Evolutionary conservation across 108 stramenopile species (phyloP), one percentile per base, ranked within the genome.

Genomic region (Aurantiochytrium sp.): DNA sequence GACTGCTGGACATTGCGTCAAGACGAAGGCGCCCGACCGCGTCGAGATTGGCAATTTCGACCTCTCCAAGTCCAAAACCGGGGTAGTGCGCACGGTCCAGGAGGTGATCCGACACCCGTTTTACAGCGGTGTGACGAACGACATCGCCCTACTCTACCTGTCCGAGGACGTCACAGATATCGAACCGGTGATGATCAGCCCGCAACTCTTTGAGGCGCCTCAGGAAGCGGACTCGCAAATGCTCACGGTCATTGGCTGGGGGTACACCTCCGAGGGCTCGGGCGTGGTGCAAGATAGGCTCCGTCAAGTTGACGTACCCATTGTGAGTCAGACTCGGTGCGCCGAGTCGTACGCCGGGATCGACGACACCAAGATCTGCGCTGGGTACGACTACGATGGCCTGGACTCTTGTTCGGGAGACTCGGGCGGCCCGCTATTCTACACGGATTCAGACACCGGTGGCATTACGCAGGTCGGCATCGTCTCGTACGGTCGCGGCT

Each of bases 1-100:
- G 73, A 81, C 73, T 19, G 73, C 73, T 27, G 73, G 42, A n/a
- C 73, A 81, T n/a, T 81, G 73, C 73, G 45, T 81, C 73, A 81
- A 48, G 42, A 27, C 39, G 6, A 48, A 6, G 8, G 15, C 45
- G 39, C 73, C 73, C 6, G 45, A 22, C 17, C 36, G 73, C 19
- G 73, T 81, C 27, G 42, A 22, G 17, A 81, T 81, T 48, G 73
- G 73, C 19, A 30, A 41, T 5, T 81, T 27, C 24, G 30, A 81
- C 45, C 73, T 81, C 45, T 22, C 39, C n/a, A 24, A 41, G 12
- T n/a, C n/a, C 27, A 27, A 22, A 22, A 12, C 42, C 50, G 73
- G 45, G 6, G 45, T 30, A 12, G 2, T 81, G 6, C 45, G 45
- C 39, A 48, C 39, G 21, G 73, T 81, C 21, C 6, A 48, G 12